Evolutionary conservation across 306 rosid genomes (phyloP).

Genomic region (Malus fusca): DNA sequence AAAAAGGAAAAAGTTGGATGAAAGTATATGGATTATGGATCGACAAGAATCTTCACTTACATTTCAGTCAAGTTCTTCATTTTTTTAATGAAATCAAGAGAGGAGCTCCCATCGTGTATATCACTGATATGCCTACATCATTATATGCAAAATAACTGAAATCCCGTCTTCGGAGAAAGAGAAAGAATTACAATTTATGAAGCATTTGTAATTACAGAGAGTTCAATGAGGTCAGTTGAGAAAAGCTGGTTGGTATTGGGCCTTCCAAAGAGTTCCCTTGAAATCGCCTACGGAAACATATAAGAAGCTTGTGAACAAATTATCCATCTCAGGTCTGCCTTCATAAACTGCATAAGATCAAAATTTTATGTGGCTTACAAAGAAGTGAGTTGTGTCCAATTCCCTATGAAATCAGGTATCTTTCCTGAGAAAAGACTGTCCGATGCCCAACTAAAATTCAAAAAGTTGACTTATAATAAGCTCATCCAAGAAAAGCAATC

Average conservation of each 20-base stretch:
- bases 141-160: background rate
- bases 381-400: conserved; percentile 9
- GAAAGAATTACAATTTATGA: background rate
- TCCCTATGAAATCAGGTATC: conserved; percentile 24
- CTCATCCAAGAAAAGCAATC: background rate
- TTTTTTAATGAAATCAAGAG: conserved; percentile 11
- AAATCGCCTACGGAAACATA: too few species aligned
- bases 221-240: too few species aligned
- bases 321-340: background rate
- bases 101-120: conserved; percentile 21
- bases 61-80: conserved; percentile 11
- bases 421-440: conserved; percentile 19
- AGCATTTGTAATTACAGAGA: too few species aligned
- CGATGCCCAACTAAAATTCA: conserved; percentile 4
- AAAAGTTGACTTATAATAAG: background rate
- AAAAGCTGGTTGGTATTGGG: too few species aligned
- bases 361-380: background rate
- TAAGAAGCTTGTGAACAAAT: too few species aligned
- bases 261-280: too few species aligned
- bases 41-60: background rate
- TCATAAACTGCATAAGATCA: background rate
- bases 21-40: background rate
- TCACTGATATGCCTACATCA: conserved; percentile 22
- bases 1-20: background rate
- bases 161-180: background rate